These are phyloP conservation scores for Tranzscheliella williamsii DNA, from an alignment of 1,284 basidiomycete species.

Conservation along the genomic window DNA sequence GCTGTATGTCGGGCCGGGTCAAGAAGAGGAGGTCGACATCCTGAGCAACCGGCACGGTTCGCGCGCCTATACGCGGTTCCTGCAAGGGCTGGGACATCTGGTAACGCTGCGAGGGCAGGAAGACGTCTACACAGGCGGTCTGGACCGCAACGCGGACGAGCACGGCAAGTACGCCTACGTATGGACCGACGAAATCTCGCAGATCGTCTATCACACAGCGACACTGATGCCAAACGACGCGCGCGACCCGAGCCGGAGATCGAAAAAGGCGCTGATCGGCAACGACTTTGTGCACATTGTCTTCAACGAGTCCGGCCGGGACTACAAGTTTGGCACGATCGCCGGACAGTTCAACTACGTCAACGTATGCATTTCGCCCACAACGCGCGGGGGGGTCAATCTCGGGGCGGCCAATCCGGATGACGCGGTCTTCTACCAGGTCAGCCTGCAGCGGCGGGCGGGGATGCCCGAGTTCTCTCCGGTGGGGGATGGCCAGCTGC, in stretches of 20 bases:
- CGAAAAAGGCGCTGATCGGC: constrained; percentile 60
- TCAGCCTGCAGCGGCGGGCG: constrained; percentile 52
- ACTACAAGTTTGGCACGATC: constrained; percentile 86
- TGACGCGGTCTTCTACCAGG: constrained; percentile 56
- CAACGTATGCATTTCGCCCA: constrained; percentile 80
- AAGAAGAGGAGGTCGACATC: constrained; percentile 82
- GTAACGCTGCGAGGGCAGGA: constrained; percentile 78
- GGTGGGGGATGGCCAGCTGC: constrained; percentile 54
- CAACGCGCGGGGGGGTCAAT: constrained; percentile 46
- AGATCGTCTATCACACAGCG: constrained; percentile 91
- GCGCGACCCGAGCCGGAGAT: constrained; percentile 41
- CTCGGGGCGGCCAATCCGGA: constrained; percentile 51
- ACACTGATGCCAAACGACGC: constrained; percentile 85
- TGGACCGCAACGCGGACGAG: constrained; percentile 86
- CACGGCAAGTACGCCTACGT: constrained; percentile 70
- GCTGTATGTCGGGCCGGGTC: constrained; percentile 91
- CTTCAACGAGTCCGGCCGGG: constrained; percentile 73
- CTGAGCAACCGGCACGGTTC: constrained; percentile 89
- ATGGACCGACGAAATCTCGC: constrained; percentile 97
- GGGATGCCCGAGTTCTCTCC: constrained; percentile 57
- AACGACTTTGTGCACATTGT: constrained; percentile 69
- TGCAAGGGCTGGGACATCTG: constrained; percentile 83
- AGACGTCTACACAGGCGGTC: constrained; percentile 91
- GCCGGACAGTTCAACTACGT: constrained; percentile 93
- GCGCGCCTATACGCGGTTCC: constrained; percentile 88